Base-by-base conservation (phyloP, 2,329 filamentous ascomycete species). In the Bipolaris victoriae region DNA sequence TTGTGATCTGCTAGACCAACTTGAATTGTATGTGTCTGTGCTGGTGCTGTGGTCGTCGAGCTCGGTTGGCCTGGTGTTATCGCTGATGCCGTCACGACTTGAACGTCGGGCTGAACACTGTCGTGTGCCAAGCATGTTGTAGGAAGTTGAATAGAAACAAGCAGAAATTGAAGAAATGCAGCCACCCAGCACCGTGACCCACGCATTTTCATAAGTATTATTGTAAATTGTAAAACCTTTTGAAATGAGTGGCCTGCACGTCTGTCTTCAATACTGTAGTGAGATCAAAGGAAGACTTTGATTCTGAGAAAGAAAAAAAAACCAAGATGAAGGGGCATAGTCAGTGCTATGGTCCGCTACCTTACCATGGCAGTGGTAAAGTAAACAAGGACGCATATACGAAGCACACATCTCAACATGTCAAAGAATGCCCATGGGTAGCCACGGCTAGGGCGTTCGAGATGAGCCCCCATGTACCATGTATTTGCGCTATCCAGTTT, bases 1-100 rank as follows among this genome's bases (percentile, higher is more conserved):
- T 72, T 69, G 53, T 78, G 69, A 26, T 74, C 69, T 22, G 63
- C 64, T 22, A 77, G 71, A 6, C 77, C 77, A 13, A 80, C 78
- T 7, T 70, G 58, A 11, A 80, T 66, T 0, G 72, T 76, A 43
- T 72, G 63, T 26, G 71, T 76, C 29, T 65, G 62, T 13, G 58
- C 52, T 16, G 62, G 46, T 7, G 61, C 60, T 11, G 66, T 60
- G 5, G 49, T 63, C 1, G 64, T 67, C 16, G 51, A 59, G 35
- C 49, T 60, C 22, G 57, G 43, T 49, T 20, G 55, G 18, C 16
- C 58, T 36, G 47, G 40, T 44, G 41, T 22, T 9, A 15, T 64
- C 35, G 52, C 49, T 5, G 56, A 50, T 24, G 53, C 22, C 5
- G 37, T 54, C 40, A 47, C 22, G 15, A 35, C 40, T n/a, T 7